These are phyloP conservation scores for Pichia sp. DNA, from an alignment of 1,139 yeast genomes.

Conservation along the genomic window DNA sequence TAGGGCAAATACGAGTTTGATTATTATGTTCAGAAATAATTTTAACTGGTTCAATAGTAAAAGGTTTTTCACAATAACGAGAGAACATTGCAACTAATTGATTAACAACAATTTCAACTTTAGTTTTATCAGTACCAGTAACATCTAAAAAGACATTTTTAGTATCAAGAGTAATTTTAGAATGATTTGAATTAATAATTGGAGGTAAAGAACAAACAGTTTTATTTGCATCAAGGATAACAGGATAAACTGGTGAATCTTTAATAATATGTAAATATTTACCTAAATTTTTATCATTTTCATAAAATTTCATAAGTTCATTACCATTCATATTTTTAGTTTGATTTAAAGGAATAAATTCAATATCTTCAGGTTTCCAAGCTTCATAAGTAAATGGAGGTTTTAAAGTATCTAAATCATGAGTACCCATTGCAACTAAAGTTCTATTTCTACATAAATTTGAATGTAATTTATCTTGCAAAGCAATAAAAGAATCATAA, in stretches of 20 bases:
- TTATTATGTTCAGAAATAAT: conserved; percentile 78
- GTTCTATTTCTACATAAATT: conserved; percentile 96
- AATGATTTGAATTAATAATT: conserved; percentile 85
- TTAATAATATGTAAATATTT: conserved; percentile 82
- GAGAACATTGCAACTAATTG: conserved; percentile 95
- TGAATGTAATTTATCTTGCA: conserved; percentile 93
- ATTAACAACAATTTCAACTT: conserved; percentile 84
- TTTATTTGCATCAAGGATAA: conserved; percentile 71
- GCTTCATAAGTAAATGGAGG: conserved; percentile 92
- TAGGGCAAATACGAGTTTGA: conserved; percentile 72
- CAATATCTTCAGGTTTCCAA: conserved; percentile 68
- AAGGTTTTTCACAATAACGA: conserved; percentile 70
- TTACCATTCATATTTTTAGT: conserved; percentile 67
- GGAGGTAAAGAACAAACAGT: conserved; percentile 93
- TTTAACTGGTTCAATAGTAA: conserved; percentile 82
- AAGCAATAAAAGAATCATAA: conserved; percentile 88
- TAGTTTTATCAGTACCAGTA: conserved; percentile 93
- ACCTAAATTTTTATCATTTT: conserved; percentile 82
- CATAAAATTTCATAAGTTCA: conserved; percentile 83
- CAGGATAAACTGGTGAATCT: conserved; percentile 87
- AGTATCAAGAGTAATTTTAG: conserved; percentile 82
- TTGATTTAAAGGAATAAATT: conserved; percentile 83
- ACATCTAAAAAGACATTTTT: conserved; percentile 86
- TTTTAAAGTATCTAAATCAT: conserved; percentile 74
- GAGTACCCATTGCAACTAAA: conserved; percentile 97